Percentiles rank a stretch among this genome's conserved stretches.
phyloP scores from a whole-genome alignment of 106 monocot genomes.

The Cymbidium sinense region DNA sequence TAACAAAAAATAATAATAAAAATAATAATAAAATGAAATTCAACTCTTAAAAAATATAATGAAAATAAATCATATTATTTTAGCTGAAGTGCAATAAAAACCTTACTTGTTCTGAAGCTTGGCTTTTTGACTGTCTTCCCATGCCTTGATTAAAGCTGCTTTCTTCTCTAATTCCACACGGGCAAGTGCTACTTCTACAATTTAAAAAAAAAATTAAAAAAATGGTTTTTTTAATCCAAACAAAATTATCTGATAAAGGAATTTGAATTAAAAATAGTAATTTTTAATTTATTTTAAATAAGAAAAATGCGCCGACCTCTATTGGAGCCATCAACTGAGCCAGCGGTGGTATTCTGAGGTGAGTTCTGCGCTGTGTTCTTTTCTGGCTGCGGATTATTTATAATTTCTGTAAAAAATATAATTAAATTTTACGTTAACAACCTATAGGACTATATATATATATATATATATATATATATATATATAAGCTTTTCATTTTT shows the following conservation, averaged over 20 bases:
- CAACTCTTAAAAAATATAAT: too few relatives aligned
- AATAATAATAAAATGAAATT: not conserved
- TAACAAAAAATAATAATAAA: not conserved
- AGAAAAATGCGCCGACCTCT: not conserved
- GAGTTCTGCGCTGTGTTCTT: not conserved
- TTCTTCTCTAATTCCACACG: constrained; percentile 35
- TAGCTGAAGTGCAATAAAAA: not conserved
- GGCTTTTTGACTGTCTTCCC: constrained; percentile 47
- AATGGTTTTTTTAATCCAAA: not conserved
- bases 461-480: too few relatives aligned
- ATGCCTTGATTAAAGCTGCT: constrained; percentile 34
- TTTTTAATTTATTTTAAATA: too few relatives aligned
- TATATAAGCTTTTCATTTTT: too few relatives aligned
- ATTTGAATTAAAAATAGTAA: too few relatives aligned
- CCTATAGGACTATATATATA: too few relatives aligned
- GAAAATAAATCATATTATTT: too few relatives aligned
- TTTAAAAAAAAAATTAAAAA: not conserved
- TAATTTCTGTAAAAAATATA: not conserved
- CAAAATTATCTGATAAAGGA: not conserved
- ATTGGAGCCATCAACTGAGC: not conserved
- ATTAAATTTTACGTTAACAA: not conserved
- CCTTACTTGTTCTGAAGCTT: constrained; percentile 22
- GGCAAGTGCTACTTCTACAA: not conserved
- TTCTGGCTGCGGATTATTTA: not conserved
- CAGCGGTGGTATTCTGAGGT: not conserved